A percentile compares a stretch with the other conserved stretches of the same genome.
Conservation (phyloP, 2,329 filamentous ascomycete genomes). For the Malbranchea zuffiana region DNA sequence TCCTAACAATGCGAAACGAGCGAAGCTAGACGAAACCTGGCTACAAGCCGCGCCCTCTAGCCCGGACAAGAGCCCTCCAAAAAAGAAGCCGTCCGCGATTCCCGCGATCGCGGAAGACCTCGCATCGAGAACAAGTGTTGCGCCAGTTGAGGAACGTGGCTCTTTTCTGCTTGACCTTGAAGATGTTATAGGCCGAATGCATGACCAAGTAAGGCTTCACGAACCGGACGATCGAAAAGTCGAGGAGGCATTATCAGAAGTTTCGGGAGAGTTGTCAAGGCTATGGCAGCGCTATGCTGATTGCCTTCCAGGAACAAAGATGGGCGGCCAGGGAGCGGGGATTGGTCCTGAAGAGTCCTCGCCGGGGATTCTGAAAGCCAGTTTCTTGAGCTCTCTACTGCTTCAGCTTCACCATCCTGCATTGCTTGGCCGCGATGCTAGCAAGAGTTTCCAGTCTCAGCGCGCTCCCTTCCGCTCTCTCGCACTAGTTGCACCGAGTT, state of each 20-base stretch:
- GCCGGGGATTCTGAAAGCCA: constrained; percentile 60
- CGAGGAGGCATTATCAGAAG: constrained; percentile 24
- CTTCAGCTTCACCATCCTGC: constrained; percentile 67
- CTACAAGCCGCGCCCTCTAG: constrained; percentile 24
- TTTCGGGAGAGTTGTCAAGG: constrained; percentile 26
- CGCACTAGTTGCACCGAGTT: constrained; percentile 20
- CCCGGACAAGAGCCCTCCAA: constrained; percentile 28
- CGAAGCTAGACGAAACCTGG: constrained; percentile 34
- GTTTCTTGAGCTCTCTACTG: constrained; percentile 65
- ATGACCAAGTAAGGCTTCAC: constrained; percentile 35
- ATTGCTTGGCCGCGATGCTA: constrained; percentile 20
- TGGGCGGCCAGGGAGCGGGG: constrained; percentile 39
- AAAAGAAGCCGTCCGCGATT: constrained; percentile 51
- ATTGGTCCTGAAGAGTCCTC: constrained; percentile 56
- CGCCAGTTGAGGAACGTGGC: constrained; percentile 56
- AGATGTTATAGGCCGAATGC: constrained; percentile 53
- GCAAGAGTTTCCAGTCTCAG: constrained; percentile 18
- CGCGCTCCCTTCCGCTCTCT: constrained; percentile 21
- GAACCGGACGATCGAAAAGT: constrained; percentile 25
- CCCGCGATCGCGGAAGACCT: constrained; percentile 61
- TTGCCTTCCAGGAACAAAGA: constrained; percentile 35
- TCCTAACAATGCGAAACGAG: constrained; percentile 32
- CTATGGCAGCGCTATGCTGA: constrained; percentile 26
- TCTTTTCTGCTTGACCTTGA: constrained; percentile 67
- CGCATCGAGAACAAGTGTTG: constrained; percentile 45